Base-by-base conservation (phyloP, 805 yeast species). In the Candida multigemmis region DNA sequence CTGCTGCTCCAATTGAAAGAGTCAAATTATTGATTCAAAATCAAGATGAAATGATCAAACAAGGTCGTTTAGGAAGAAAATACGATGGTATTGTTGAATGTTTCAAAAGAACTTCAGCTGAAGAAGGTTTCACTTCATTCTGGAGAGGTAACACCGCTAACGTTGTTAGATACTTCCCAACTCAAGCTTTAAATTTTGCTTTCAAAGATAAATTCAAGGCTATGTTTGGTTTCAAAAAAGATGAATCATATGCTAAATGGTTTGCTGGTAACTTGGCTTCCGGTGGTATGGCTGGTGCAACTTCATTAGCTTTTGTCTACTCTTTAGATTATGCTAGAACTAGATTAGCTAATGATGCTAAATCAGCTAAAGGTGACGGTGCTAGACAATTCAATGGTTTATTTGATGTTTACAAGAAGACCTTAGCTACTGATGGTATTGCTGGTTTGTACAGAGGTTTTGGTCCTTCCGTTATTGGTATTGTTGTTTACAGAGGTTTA, bases 141-240 rank as follows among this genome's bases (percentile, higher is more conserved):
- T 86, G 96, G 96, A 81, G 96, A 81, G 96, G 96, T 77, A 86
- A 86, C 87, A 87, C 96, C 44, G 96, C 96, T 55, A 86, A 86
- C 70, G 96, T 86, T 61, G 79, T 86, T 72, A 83, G 96, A 75
- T 86, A 87, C 78, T 86, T 86, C 94, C 96, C 96, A 66, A 87
- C 96, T 64, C 96, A 86, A 72, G 96, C 96, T 53, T 77, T 86
- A 60, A 86, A 86, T 81, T 87, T 86, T 56, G 96, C 96, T 55
- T 87, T 86, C 89, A 87, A 86, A 75, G 96, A 87, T 66, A 82
- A 84, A 71, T 83, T 87, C 73, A 86, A 86, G 79, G 75, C 77
- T 52, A 65, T 86, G 79, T 86, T 86, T 62, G 94, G 94, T 70
- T 85, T 85, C 85, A 86, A 86, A 79, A 86, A 86, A 77, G 85